Percentiles rank a stretch among this genome's conserved stretches.
phyloP scores from a whole-genome alignment of 805 yeast genomes.

The Komagataella ulmi region DNA sequence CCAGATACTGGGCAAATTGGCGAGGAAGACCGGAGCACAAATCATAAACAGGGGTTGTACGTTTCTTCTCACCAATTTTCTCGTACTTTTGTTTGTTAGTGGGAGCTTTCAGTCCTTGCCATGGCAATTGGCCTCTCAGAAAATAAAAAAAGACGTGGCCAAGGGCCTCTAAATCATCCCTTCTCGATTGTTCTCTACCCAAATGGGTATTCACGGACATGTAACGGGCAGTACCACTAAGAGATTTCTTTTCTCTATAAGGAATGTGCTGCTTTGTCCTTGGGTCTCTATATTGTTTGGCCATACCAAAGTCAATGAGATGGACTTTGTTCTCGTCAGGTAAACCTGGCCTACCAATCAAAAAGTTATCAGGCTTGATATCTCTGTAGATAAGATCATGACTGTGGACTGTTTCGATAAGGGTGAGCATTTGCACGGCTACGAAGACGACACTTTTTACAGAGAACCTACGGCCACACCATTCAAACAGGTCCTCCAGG shows the following conservation, averaged over 20 bases:
- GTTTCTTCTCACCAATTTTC: conserved; percentile 93
- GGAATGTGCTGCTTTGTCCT: conserved; percentile 93
- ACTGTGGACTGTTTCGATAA: conserved; percentile 79
- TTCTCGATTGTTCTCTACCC: conserved; percentile 92
- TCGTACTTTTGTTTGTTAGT: conserved; percentile 96
- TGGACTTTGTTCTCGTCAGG: conserved; percentile 77
- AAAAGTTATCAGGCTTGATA: conserved; percentile 93
- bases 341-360: conserved; percentile 81
- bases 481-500: conserved; percentile 89
- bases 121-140: conserved; percentile 86
- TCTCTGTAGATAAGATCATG: conserved; percentile 90
- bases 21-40: conserved; percentile 82
- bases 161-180: conserved; percentile 92
- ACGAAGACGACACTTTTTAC: conserved; percentile 87
- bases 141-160: conserved; percentile 97
- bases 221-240: conserved; percentile 97
- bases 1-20: conserved; percentile 86
- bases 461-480: conserved; percentile 90
- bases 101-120: conserved; percentile 99
- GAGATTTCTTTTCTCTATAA: conserved; percentile 87
- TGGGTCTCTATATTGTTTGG: conserved; percentile 95
- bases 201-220: conserved; percentile 96
- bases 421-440: conserved; percentile 85
- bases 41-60: conserved; percentile 75
- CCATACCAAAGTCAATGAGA: conserved; percentile 97